These are phyloP conservation scores for Ascochyta rabiei DNA, from an alignment of 2,329 filamentous ascomycete species.

Conservation along the genomic window DNA sequence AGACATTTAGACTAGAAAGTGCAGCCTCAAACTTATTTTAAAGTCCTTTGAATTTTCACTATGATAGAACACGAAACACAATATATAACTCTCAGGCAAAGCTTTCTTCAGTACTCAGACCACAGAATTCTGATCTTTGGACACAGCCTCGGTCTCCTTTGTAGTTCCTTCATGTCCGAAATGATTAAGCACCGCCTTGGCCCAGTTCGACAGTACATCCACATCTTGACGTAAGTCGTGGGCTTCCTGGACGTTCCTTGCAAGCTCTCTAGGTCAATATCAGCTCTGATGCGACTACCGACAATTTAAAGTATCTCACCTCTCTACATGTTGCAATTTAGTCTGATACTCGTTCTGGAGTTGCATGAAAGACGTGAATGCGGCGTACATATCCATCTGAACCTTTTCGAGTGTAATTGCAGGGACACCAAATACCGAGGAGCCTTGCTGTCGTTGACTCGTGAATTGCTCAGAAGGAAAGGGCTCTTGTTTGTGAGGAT, in stretches of 20 bases:
- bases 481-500: neutral
- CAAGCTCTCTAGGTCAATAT: neutral
- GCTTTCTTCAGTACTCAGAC: neutral
- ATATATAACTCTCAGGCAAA: neutral
- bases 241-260: neutral
- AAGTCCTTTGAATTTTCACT: too few relatives aligned
- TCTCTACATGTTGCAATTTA: neutral
- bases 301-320: neutral
- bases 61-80: too few relatives aligned
- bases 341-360: neutral
- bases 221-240: constrained; percentile 2
- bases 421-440: neutral
- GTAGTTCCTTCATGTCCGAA: neutral
- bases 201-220: neutral
- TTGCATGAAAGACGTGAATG: neutral
- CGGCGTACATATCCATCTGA: neutral
- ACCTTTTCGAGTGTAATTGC: neutral
- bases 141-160: neutral
- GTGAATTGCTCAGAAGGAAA: neutral
- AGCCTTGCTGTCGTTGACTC: neutral
- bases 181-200: neutral
- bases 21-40: too few relatives aligned
- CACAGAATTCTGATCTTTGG: neutral
- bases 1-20: too few relatives aligned
- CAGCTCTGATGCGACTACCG: neutral